Conservation (phyloP, 2,329 filamentous ascomycete species). For the Scytalidium lignicola region DNA sequence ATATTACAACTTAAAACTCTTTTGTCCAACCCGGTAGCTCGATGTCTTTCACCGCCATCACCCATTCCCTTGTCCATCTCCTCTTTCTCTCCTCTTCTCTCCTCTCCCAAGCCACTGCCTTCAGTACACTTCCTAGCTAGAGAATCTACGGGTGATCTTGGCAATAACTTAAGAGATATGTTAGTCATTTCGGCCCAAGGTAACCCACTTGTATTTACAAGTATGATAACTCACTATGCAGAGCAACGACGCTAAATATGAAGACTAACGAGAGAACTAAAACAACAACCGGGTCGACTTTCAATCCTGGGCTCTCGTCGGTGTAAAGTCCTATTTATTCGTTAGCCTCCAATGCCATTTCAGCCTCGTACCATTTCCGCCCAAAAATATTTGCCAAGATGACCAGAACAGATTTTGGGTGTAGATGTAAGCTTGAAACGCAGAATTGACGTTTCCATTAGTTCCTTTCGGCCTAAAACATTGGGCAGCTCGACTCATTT, state of each 20-base stretch:
- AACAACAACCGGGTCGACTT: constrained; percentile 97
- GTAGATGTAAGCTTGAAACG: too few relatives aligned
- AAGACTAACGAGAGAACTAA: constrained; percentile 95
- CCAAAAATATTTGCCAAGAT: too few relatives aligned
- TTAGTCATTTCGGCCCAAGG: constrained; percentile 1
- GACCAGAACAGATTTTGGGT: too few relatives aligned
- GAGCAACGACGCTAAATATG: constrained; percentile 95
- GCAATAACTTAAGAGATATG: constrained; percentile 66
- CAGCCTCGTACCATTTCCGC: too few relatives aligned
- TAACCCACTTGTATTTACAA: background rate
- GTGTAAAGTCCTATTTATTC: constrained; percentile 74
- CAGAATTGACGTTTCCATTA: background rate
- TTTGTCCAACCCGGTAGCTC: background rate
- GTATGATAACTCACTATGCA: constrained; percentile 71
- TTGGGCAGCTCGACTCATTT: too few relatives aligned
- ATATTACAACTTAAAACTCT: background rate
- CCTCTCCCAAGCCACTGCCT: background rate
- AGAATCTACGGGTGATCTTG: constrained; percentile 89
- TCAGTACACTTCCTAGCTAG: constrained; percentile 20
- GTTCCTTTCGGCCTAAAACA: too few relatives aligned
- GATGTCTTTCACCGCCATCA: background rate
- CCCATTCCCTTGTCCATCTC: background rate
- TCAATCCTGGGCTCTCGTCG: constrained; percentile 93
- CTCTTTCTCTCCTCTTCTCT: background rate
- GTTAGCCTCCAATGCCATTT: constrained; percentile 6